phyloP scores from a whole-genome alignment of 176 grass and related monocot genomes.

The Dendrocalamus sinicus region DNA sequence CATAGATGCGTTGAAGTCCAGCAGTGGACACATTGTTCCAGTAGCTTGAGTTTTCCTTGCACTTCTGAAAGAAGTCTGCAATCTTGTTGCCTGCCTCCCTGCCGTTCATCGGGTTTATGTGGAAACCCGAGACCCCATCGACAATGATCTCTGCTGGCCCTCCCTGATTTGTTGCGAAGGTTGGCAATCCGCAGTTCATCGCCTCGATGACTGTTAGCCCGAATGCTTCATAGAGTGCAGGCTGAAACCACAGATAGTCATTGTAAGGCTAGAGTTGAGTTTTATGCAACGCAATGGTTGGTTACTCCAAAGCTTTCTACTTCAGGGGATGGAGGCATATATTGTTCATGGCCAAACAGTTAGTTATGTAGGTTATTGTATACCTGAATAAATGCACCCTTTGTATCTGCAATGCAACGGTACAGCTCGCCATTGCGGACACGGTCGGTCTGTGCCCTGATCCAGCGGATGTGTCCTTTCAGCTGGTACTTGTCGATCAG shows the following conservation, averaged over 20 bases:
- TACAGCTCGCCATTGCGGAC: conserved; percentile 88
- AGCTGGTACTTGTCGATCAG: conserved; percentile 85
- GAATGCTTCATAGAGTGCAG: conserved; percentile 95
- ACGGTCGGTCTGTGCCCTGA: conserved; percentile 80
- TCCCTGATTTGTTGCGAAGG: conserved; percentile 92
- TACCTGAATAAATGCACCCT: conserved; percentile 97
- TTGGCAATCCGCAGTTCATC: conserved; percentile 90
- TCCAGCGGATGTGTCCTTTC: conserved; percentile 90
- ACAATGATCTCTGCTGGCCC: conserved; percentile 95
- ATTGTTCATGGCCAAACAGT: conserved; percentile 6
- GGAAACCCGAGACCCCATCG: conserved; percentile 88
- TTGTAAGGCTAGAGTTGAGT: background rate
- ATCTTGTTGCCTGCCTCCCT: conserved; percentile 76
- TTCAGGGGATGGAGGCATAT: background rate
- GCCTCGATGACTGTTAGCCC: conserved; percentile 94
- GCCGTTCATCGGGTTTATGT: conserved; percentile 79
- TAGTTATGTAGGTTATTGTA: conserved; percentile 1
- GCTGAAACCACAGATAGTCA: conserved; percentile 57
- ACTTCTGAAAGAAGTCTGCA: conserved; percentile 86
- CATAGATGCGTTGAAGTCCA: conserved; percentile 91
- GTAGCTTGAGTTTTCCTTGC: conserved; percentile 74
- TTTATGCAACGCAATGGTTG: background rate
- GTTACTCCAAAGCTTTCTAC: background rate
- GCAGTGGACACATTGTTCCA: conserved; percentile 93
- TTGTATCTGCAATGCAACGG: conserved; percentile 84